These are phyloP conservation scores for Lindgomyces ingoldianus DNA, from an alignment of 495 filamentous ascomycete genomes.

Conservation along the genomic window DNA sequence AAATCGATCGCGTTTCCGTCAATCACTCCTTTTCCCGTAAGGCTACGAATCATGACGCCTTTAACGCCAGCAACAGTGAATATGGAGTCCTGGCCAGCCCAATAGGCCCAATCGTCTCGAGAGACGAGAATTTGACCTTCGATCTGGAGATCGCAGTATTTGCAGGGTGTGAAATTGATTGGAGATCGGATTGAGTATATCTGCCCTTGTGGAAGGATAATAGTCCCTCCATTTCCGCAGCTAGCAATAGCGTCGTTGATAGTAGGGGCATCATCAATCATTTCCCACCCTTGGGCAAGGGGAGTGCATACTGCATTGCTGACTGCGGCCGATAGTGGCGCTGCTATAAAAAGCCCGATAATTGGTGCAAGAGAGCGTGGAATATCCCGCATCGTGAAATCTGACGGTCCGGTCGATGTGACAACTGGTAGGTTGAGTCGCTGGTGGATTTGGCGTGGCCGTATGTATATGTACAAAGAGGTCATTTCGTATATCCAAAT, in stretches of 20 bases:
- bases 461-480: neutral
- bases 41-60: conserved; percentile 9
- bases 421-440: neutral
- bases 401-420: neutral
- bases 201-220: conserved; percentile 3
- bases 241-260: conserved; percentile 18
- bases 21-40: conserved; percentile 19
- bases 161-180: conserved; percentile 20
- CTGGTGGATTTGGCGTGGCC: neutral
- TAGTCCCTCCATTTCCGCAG: conserved; percentile 20
- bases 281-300: conserved; percentile 12
- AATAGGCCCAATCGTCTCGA: conserved; percentile 9
- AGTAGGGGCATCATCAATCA: conserved; percentile 17
- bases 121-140: conserved; percentile 12
- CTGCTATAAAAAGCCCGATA: neutral
- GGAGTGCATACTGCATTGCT: neutral
- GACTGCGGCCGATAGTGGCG: neutral
- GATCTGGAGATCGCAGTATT: conserved; percentile 24
- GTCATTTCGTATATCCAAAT: neutral
- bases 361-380: neutral
- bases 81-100: conserved; percentile 4
- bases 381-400: neutral
- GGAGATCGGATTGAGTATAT: conserved; percentile 14
- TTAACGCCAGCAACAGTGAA: conserved; percentile 3
- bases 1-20: conserved; percentile 17